Conservation (phyloP, 352 stramenopile genomes). For the Detonula confervacea region DNA sequence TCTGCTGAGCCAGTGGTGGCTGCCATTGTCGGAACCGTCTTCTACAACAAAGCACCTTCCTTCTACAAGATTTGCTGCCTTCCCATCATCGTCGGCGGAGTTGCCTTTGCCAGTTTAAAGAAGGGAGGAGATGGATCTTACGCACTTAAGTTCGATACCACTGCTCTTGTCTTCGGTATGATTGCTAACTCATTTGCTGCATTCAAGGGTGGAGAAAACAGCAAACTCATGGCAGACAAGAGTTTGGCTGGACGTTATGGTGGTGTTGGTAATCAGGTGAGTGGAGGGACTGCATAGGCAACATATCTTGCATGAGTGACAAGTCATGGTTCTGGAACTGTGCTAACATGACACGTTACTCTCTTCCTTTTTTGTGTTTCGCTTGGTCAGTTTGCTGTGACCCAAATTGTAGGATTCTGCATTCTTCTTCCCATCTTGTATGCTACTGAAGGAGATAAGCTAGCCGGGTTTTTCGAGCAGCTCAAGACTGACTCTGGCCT, state of each 20-base stretch:
- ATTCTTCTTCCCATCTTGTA: constrained; percentile 68
- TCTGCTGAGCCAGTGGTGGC: constrained; percentile 61
- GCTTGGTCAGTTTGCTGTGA: constrained; percentile 68
- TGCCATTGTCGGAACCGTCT: constrained; percentile 58
- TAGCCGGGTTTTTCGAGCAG: constrained; percentile 57
- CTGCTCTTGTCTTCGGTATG: constrained; percentile 63
- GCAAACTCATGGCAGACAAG: constrained; percentile 67
- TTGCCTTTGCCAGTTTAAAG: constrained; percentile 69
- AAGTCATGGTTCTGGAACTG: too few species aligned
- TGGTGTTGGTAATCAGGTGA: constrained; percentile 71
- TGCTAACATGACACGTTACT: background rate
- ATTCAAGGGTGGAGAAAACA: constrained; percentile 74
- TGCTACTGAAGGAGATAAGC: constrained; percentile 56
- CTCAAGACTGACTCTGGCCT: constrained; percentile 56
- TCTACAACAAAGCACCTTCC: constrained; percentile 60
- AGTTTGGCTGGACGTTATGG: constrained; percentile 66
- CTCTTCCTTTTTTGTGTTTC: background rate
- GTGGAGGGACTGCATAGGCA: background rate
- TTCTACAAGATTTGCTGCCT: constrained; percentile 64
- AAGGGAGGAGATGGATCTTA: constrained; percentile 54
- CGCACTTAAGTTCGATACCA: constrained; percentile 63
- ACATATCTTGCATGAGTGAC: too few species aligned
- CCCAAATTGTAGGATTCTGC: constrained; percentile 62
- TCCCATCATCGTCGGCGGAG: constrained; percentile 63
- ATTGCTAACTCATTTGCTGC: constrained; percentile 68